phyloP scores from a whole-genome alignment of 208 protist species.

The Trypanosoma scelopori region DNA sequence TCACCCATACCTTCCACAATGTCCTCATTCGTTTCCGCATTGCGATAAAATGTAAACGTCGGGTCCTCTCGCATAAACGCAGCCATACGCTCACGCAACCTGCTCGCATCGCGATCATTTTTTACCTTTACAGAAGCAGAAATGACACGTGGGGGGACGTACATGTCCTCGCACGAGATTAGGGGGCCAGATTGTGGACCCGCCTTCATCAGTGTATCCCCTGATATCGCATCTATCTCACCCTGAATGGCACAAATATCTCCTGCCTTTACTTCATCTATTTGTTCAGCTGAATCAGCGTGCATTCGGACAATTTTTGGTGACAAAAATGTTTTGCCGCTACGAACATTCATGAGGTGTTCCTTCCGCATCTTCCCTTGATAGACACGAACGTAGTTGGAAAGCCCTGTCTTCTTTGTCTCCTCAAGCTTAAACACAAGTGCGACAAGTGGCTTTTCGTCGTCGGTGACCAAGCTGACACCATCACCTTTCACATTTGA shows the following conservation, averaged over 20 bases:
- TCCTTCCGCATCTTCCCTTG: slow-evolving; percentile 95
- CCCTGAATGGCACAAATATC: slow-evolving; percentile 99
- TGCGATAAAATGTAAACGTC: slow-evolving; percentile 94
- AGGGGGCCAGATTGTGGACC: slow-evolving; percentile 58
- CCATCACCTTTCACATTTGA: slow-evolving; percentile 70
- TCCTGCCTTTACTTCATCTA: slow-evolving; percentile 93
- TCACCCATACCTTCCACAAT: slow-evolving; percentile 98
- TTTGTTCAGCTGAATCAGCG: slow-evolving; percentile 94
- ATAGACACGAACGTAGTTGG: slow-evolving; percentile 99
- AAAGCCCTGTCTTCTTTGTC: slow-evolving; percentile 94
- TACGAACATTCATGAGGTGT: slow-evolving; percentile 87
- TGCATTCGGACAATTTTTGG: slow-evolving; percentile 98
- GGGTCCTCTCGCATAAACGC: slow-evolving; percentile 97
- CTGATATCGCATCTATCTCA: slow-evolving; percentile 96
- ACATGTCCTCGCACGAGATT: slow-evolving; percentile 95
- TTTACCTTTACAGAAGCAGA: slow-evolving; percentile 94
- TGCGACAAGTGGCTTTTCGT: slow-evolving; percentile 93
- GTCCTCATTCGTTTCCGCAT: slow-evolving; percentile 93
- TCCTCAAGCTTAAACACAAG: slow-evolving; percentile 99
- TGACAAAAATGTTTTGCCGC: slow-evolving; percentile 89
- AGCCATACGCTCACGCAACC: slow-evolving; percentile 77
- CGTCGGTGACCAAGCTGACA: slow-evolving; percentile 81
- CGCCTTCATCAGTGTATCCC: slow-evolving; percentile 94
- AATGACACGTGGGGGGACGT: slow-evolving; percentile 98
- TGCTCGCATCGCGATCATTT: slow-evolving; percentile 75